Base-by-base conservation (phyloP, 2,329 filamentous ascomycete species). In the Penicillium aurantiogriseum region DNA sequence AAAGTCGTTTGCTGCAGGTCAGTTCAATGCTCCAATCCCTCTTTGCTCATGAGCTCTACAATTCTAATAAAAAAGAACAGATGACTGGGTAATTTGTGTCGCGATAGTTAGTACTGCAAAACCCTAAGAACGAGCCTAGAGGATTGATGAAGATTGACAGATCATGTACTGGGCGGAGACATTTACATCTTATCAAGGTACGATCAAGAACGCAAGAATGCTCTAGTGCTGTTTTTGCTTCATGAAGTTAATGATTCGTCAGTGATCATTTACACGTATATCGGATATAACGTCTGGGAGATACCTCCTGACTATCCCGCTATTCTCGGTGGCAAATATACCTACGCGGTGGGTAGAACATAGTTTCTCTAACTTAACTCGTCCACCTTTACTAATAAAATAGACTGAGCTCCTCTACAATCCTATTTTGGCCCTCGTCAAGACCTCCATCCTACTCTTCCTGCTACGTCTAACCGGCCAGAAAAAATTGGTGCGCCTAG, bases 141-240 rank as follows among this genome's bases (percentile, higher is more conserved):
- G 23, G 54, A 59, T 56, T 64, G 54, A 61, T 33, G 54, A 25
- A 59, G 25, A 64, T 61, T 15, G 55, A 45, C 23, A 63, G 57
- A 57, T 53, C 42, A 38, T 63, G 17, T 63, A 63, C 11, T 63
- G 59, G 61, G 59, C 55, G 19, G 61, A 63, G 50, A 63, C 60
- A 1, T 55, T 51, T 13, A 63, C 61, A 2, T 58, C 61, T 9
- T 62, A 62, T 47, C 55, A 53, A 46, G 60, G 59, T 57, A 60
- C 47, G 43, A 50, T 23, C n/a, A 56, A 27, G 48, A 49, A 11
- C 10, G 43, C 5, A 51, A 46, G 23, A 29, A 53, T 21, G 7
- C 4, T 19, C 19, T 11, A 33, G 9, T n/a, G 47, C 19, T 0
- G 44, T 21, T 8, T 21, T 38, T 33, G 10, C 5, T 27, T 29